Percentiles rank a stretch among this genome's conserved stretches.
phyloP scores from a whole-genome alignment of 1,139 yeast species.

The Candida pseudoviswanathii region DNA sequence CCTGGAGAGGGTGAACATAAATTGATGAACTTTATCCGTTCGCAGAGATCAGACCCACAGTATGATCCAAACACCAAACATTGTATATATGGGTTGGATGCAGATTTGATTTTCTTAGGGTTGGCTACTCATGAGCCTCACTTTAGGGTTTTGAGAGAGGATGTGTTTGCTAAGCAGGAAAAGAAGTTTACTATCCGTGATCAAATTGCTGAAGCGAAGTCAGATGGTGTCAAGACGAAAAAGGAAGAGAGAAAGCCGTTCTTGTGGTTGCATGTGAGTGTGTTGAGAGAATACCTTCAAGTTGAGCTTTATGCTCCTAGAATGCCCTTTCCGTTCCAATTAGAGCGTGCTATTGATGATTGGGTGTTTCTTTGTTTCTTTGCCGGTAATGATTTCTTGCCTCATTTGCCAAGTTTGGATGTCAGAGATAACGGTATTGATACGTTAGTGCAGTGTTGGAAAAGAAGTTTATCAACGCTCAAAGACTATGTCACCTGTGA shows the following conservation, averaged over 20 bases:
- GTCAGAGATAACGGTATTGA: slow-evolving; percentile 95
- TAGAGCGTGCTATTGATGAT: slow-evolving; percentile 96
- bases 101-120: slow-evolving; percentile 95
- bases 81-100: slow-evolving; percentile 95
- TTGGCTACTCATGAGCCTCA: slow-evolving; percentile 97
- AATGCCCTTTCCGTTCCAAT: slow-evolving; percentile 73
- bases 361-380: slow-evolving; percentile 99
- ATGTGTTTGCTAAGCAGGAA: slow-evolving; percentile 76
- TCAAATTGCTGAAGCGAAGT: slow-evolving; percentile 29
- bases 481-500: slow-evolving; percentile 86
- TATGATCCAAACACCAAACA: slow-evolving; percentile 90
- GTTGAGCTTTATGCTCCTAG: slow-evolving; percentile 77
- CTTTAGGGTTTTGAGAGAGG: slow-evolving; percentile 91
- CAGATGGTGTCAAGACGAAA: slow-evolving; percentile 54
- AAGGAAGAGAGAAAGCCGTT: slow-evolving; percentile 79
- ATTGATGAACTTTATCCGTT: slow-evolving; percentile 90
- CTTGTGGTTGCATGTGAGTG: slow-evolving; percentile 89
- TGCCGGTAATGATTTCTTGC: slow-evolving; percentile 97
- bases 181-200: slow-evolving; percentile 53
- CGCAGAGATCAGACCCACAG: slow-evolving; percentile 80
- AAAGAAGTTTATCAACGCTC: slow-evolving; percentile 62
- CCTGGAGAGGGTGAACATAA: slow-evolving; percentile 99
- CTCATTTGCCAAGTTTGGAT: slow-evolving; percentile 92
- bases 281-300: slow-evolving; percentile 83
- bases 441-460: slow-evolving; percentile 80